Percentiles rank a stretch among this genome's conserved stretches.
Conservation (phyloP, 495 filamentous ascomycete species). For the Lophiotrema nucula region DNA sequence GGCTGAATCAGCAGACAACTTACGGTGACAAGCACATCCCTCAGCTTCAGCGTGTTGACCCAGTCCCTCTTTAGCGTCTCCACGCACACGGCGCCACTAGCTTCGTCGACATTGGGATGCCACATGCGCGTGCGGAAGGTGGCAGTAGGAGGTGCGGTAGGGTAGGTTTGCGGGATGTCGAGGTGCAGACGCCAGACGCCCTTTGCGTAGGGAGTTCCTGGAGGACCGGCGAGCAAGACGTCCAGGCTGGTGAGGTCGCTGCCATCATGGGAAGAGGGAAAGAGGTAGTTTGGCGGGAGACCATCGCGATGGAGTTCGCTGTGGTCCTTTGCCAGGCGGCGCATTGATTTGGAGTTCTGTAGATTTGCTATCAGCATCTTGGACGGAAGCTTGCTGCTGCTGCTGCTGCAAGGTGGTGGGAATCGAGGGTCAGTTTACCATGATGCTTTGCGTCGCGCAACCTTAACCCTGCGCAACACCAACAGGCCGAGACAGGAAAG, state of each 20-base stretch:
- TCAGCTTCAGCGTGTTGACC: slow-evolving; percentile 58
- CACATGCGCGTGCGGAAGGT: slow-evolving; percentile 67
- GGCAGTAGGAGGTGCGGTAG: slow-evolving; percentile 63
- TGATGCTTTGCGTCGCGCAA: not conserved
- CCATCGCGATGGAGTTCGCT: slow-evolving; percentile 54
- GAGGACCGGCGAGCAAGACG: slow-evolving; percentile 61
- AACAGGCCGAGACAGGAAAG: not conserved
- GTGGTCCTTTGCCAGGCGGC: slow-evolving; percentile 67
- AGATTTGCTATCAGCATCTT: not conserved
- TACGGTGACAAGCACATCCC: slow-evolving; percentile 66
- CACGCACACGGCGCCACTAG: slow-evolving; percentile 65
- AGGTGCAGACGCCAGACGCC: slow-evolving; percentile 63
- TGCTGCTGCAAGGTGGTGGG: too few species aligned
- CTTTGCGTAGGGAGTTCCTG: slow-evolving; percentile 60
- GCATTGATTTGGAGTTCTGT: slow-evolving; percentile 53
- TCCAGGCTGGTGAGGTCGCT: slow-evolving; percentile 63
- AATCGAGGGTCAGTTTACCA: slow-evolving; percentile 17
- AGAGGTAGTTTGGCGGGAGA: slow-evolving; percentile 68
- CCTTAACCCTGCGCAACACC: not conserved
- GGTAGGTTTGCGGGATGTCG: slow-evolving; percentile 64
- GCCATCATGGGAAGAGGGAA: slow-evolving; percentile 44
- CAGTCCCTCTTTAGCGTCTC: slow-evolving; percentile 73
- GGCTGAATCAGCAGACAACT: slow-evolving; percentile 70
- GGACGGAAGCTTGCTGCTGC: too few species aligned
- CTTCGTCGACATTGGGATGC: slow-evolving; percentile 72